Conservation (phyloP, 2,329 filamentous ascomycete genomes). For the Penicillium hesseltinei region DNA sequence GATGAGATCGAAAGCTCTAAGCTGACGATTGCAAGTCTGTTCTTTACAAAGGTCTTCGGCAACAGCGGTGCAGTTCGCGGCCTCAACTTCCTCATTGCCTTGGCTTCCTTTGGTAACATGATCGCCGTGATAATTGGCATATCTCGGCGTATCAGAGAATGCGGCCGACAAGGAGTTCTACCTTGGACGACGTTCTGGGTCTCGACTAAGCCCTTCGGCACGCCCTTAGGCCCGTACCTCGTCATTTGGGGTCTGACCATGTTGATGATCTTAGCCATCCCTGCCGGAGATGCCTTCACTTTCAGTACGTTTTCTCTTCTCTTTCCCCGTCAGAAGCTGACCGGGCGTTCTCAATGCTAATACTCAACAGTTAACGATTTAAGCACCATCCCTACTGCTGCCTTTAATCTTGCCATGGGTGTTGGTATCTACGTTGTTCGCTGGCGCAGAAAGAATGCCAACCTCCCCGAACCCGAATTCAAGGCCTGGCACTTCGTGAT, state of each 20-base stretch:
- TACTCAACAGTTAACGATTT: conserved; percentile 54
- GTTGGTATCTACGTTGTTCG: conserved; percentile 60
- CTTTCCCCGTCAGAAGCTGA: background rate
- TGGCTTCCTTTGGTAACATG: conserved; percentile 59
- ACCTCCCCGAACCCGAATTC: conserved; percentile 53
- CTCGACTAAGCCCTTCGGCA: conserved; percentile 61
- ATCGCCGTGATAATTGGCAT: conserved; percentile 55
- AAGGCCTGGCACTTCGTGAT: conserved; percentile 58
- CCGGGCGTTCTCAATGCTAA: background rate
- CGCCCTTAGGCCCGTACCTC: conserved; percentile 57
- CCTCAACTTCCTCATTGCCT: conserved; percentile 57
- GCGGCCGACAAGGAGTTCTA: conserved; percentile 59
- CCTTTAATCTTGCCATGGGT: conserved; percentile 59
- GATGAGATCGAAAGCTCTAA: conserved; percentile 51
- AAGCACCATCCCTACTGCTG: conserved; percentile 55
- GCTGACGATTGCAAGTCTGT: conserved; percentile 55
- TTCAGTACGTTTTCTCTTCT: conserved; percentile 44
- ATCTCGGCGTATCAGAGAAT: conserved; percentile 59
- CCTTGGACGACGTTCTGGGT: conserved; percentile 60
- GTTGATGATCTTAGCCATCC: conserved; percentile 59
- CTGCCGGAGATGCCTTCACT: conserved; percentile 62
- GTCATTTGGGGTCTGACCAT: conserved; percentile 58
- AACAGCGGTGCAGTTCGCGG: conserved; percentile 49
- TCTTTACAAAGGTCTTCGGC: conserved; percentile 59
- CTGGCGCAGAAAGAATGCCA: conserved; percentile 51